Conservation (phyloP, 108 stramenopile genomes). For the Cylindrotheca closterium region DNA sequence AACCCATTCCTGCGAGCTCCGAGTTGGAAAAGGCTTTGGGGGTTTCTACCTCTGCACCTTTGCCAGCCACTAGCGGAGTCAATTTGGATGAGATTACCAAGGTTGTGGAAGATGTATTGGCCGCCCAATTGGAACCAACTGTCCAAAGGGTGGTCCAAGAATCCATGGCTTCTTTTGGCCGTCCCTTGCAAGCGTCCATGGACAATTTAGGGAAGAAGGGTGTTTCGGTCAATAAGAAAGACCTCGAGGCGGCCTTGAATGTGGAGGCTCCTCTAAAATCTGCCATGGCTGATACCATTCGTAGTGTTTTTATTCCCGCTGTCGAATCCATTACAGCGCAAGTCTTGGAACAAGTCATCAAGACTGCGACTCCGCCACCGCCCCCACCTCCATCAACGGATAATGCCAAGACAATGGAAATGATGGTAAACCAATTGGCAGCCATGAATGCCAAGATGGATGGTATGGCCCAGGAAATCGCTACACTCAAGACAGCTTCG, state of each 20-base stretch:
- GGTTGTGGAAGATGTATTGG: constrained; percentile 44
- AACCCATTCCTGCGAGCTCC: neutral
- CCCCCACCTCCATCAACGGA: constrained; percentile 20
- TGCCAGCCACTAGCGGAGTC: neutral
- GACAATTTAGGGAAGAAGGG: constrained; percentile 50
- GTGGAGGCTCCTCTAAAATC: constrained; percentile 44
- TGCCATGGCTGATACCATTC: constrained; percentile 54
- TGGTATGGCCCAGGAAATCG: constrained; percentile 52
- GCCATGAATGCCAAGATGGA: constrained; percentile 61
- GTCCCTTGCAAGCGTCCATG: constrained; percentile 46
- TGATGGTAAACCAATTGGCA: constrained; percentile 40
- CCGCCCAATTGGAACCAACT: constrained; percentile 36
- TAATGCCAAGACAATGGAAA: constrained; percentile 19
- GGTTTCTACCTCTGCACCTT: neutral
- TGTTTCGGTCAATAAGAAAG: constrained; percentile 40
- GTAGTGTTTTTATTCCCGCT: constrained; percentile 72
- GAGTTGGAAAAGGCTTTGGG: neutral
- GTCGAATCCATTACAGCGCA: constrained; percentile 68
- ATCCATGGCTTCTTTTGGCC: constrained; percentile 38
- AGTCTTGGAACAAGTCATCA: constrained; percentile 58
- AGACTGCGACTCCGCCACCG: constrained; percentile 9
- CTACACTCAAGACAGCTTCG: constrained; percentile 30
- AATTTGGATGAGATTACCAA: constrained; percentile 15
- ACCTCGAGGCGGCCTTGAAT: constrained; percentile 41
- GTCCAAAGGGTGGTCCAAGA: constrained; percentile 41